Percentiles rank a stretch among this genome's conserved stretches.
phyloP scores from a whole-genome alignment of 2,329 filamentous ascomycete genomes.

The Xylariaceae sp. region DNA sequence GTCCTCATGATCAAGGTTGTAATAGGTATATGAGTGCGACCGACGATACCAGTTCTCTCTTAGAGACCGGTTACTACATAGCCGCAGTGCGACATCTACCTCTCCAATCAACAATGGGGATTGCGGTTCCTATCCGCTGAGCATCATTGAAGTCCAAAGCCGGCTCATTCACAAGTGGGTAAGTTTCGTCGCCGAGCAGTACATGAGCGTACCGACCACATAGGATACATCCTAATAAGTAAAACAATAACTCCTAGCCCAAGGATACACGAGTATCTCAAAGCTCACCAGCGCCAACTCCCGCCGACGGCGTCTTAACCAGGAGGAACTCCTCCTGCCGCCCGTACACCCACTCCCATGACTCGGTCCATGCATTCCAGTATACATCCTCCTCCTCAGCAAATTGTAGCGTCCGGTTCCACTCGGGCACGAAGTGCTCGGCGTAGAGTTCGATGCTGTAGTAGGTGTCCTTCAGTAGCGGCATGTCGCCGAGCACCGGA shows the following conservation, averaged over 20 bases:
- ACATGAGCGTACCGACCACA: background rate
- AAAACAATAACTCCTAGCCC: background rate
- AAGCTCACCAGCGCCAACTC: constrained; percentile 17
- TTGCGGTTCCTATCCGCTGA: no score
- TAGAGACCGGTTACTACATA: no score
- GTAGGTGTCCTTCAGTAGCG: constrained; percentile 40
- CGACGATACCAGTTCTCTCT: no score
- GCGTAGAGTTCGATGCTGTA: constrained; percentile 48
- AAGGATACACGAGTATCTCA: constrained; percentile 2
- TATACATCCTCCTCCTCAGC: constrained; percentile 47
- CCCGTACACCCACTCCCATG: constrained; percentile 46
- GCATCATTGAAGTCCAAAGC: no score
- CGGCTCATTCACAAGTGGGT: no score
- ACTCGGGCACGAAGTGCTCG: constrained; percentile 42
- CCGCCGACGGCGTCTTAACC: constrained; percentile 25
- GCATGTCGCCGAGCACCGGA: constrained; percentile 42
- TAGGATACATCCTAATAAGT: background rate
- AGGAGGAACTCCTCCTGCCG: constrained; percentile 42
- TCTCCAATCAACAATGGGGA: no score
- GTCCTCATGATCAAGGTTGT: no score
- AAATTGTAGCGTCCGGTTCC: constrained; percentile 40
- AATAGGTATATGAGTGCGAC: no score
- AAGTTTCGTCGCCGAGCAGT: no score
- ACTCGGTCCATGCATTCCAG: constrained; percentile 35
- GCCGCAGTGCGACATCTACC: no score